phyloP scores from a whole-genome alignment of 257 asterid species.

The Jaltomata sinuosa region DNA sequence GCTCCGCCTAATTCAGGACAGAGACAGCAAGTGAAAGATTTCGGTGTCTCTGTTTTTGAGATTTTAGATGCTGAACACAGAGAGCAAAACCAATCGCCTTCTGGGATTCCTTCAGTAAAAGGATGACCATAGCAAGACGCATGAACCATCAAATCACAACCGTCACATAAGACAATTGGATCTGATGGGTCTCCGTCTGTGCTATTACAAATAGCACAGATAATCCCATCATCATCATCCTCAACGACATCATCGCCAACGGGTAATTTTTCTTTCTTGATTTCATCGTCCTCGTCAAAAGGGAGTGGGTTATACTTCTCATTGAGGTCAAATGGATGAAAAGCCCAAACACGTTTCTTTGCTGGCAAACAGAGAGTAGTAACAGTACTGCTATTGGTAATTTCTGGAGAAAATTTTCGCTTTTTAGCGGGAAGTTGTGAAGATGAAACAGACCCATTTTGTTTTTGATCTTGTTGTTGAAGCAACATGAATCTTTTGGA shows the following conservation, averaged over 20 bases:
- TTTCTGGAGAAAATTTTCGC: slow-evolving; percentile 34
- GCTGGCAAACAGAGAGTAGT: slow-evolving; percentile 52
- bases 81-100: slow-evolving; percentile 88
- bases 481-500: slow-evolving; percentile 55
- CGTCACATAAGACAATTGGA: slow-evolving; percentile 86
- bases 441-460: not conserved
- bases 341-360: slow-evolving; percentile 65
- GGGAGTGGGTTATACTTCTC: slow-evolving; percentile 19
- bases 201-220: slow-evolving; percentile 66
- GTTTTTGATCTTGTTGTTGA: slow-evolving; percentile 22
- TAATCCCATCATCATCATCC: slow-evolving; percentile 55
- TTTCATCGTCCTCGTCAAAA: not conserved
- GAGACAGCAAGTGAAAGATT: slow-evolving; percentile 43
- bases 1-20: slow-evolving; percentile 69
- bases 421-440: slow-evolving; percentile 66
- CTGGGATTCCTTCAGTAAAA: slow-evolving; percentile 49
- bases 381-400: not conserved
- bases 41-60: not conserved
- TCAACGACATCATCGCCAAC: not conserved
- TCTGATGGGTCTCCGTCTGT: slow-evolving; percentile 80
- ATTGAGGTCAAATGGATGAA: slow-evolving; percentile 53
- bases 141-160: slow-evolving; percentile 88
- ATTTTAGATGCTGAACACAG: slow-evolving; percentile 44
- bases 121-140: slow-evolving; percentile 77
- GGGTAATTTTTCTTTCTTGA: not conserved